Evolutionary conservation across 768 basidiomycete species (phyloP), one percentile per base, ranked within the genome.

Genomic region (Psilocybe cyanescens): DNA sequence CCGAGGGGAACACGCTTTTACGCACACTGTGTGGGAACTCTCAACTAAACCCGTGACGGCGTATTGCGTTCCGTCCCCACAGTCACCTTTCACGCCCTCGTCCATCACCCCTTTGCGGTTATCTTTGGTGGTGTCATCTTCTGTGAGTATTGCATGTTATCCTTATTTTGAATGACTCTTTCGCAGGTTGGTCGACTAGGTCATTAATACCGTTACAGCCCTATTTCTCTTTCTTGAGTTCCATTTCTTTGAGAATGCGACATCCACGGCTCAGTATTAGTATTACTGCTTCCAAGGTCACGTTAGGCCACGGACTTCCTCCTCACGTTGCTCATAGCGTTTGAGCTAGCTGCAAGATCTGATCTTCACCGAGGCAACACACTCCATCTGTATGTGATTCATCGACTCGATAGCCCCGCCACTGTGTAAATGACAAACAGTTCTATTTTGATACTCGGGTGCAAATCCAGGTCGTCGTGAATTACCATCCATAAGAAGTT

Each of bases 11-110:
- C 50, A 60, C 55, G 54, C 59, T 12, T 60, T 60, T 57, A 60
- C 46, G 54, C 59, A 60, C 59, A 0, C 31, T 29, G 46, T 60
- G 59, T 60, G 53, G 54, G 59, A 24, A 55, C 59, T 60, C 59
- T 37, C 11, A 28, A 17, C 31, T 11, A 29, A 46, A 45, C 19
- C 45, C 46, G 28, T 55, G 53, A 39, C 53, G 54, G 16, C 46
- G 47, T 53, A 30, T n/a, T 24, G 24, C 24, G 24, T 31, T 29
- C 17, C 59, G 19, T 45, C 30, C 33, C 51, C 55, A 57, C 39
- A 55, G 33, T 30, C 29, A 59, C 50, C 58, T 59, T 17, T 55
- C 59, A 37, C 54, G 45, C 35, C 59, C 46, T 49, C 45, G 31
- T 48, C 59, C 59, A 33, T 59, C 58, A 29, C 35, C n/a, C n/a